Evolutionary conservation across 2,329 filamentous ascomycete species (phyloP), one percentile per base, ranked within the genome.

Genomic region (Claviceps maximensis): DNA sequence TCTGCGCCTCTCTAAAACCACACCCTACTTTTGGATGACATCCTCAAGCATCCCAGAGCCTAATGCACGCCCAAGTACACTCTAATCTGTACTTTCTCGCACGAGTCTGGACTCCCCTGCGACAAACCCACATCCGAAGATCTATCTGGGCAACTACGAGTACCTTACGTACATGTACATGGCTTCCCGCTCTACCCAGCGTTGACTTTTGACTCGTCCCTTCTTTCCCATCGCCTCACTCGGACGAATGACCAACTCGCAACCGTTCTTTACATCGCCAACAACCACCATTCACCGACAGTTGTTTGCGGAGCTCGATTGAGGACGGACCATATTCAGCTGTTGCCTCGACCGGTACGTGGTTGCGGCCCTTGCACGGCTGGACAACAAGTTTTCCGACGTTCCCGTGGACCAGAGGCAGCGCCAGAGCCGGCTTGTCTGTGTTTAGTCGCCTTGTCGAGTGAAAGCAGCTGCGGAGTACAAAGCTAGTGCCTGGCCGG

Each of bases 141-240:
- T 29, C 50, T 40, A 42, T 44, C 47, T 40, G 29, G 42, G 31
- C 27, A 33, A 42, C 4, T 42, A 36, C 45, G 21, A 38, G 49
- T 53, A 53, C 53, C 53, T 53, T 42, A 54, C 44, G 36, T 50
- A 47, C 38, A 51, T 51, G 36, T 50, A 47, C 38, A 51, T 51
- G 51, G 36, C 47, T 44, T 53, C 51, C 50, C 48, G 48, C 54
- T 42, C 51, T 53, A 44, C 40, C 51, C 51, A 53, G 38, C 21
- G 17, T 55, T 46, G 51, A 48, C 51, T 46, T 47, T 17, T 50
- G 15, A 47, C 23, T 25, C 23, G 51, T 19, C 47, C 44, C 44
- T 40, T 47, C 33, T 47, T n/a, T 49, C 46, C 51, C 48, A 45
- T 25, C 17, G 17, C 27, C 42, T 40, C 47, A 19, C 23, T 53